Conservation (phyloP, 805 yeast species). For the Saccharomycopsis synnaedendra region DNA sequence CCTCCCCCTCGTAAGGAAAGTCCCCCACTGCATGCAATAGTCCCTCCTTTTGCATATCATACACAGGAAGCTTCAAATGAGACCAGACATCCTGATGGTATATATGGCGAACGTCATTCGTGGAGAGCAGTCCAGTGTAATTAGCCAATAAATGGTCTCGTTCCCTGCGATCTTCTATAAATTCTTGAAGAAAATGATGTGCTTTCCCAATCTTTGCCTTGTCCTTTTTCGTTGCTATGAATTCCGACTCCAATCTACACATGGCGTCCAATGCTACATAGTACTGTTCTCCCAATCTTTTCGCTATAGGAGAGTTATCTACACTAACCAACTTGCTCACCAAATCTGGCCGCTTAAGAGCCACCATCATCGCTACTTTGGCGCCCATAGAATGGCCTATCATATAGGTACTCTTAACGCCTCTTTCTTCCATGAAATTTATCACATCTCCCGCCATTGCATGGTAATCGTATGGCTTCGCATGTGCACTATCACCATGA, state of each 20-base stretch:
- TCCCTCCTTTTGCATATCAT: conserved; percentile 19
- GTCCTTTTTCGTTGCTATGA: conserved; percentile 19
- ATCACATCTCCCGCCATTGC: conserved; percentile 33
- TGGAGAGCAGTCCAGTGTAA: conserved; percentile 23
- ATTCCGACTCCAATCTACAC: conserved; percentile 25
- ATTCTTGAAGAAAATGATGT: conserved; percentile 4
- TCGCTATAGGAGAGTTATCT: conserved; percentile 35
- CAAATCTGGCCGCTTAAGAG: conserved; percentile 25
- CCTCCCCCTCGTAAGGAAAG: conserved; percentile 21
- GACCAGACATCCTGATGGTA: conserved; percentile 21
- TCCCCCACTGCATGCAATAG: conserved; percentile 19
- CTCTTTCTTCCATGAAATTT: conserved; percentile 23
- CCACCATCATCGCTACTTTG: conserved; percentile 37
- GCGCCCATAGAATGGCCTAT: conserved; percentile 57
- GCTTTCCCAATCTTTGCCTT: conserved; percentile 23
- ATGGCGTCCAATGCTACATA: conserved; percentile 28
- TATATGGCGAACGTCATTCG: conserved; percentile 18
- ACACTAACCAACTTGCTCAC: conserved; percentile 33
- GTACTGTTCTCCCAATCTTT: conserved; percentile 27
- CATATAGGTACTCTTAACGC: conserved; percentile 23
- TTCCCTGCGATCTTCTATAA: conserved; percentile 16
- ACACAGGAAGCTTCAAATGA: conserved; percentile 26
- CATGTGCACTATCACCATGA: conserved; percentile 40
- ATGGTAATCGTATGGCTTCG: conserved; percentile 32
- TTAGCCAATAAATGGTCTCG: conserved; percentile 31